Conservation (phyloP, 2,329 filamentous ascomycete genomes). For the Colletotrichum sp. region DNA sequence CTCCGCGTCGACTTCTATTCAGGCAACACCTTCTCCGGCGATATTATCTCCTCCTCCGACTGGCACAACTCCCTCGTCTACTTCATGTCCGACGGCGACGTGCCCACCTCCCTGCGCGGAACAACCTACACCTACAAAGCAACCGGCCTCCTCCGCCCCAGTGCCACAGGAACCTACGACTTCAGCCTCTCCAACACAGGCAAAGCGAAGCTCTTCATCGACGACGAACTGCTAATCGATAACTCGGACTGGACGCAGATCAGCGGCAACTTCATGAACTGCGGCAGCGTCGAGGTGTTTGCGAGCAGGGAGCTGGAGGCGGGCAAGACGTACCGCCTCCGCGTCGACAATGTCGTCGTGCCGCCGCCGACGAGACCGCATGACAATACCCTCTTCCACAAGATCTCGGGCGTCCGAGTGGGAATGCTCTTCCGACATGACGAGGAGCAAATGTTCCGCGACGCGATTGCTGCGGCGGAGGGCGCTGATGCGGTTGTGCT, state of each 20-base stretch:
- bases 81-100: constrained; percentile 26
- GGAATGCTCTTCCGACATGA: neutral
- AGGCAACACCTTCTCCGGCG: constrained; percentile 15
- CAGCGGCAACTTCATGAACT: constrained; percentile 33
- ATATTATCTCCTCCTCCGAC: constrained; percentile 6
- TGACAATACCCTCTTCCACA: constrained; percentile 29
- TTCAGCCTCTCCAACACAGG: constrained; percentile 29
- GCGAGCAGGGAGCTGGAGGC: constrained; percentile 3
- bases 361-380: constrained; percentile 21
- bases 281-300: constrained; percentile 21
- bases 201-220: constrained; percentile 26
- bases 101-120: constrained; percentile 21
- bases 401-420: constrained; percentile 22
- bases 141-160: constrained; percentile 29
- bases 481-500: constrained; percentile 33
- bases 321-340: constrained; percentile 9
- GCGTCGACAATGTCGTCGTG: constrained; percentile 24
- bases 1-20: constrained; percentile 23
- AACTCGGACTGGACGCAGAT: constrained; percentile 50
- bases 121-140: constrained; percentile 31
- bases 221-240: constrained; percentile 48
- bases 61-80: constrained; percentile 24
- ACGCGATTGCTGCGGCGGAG: neutral
- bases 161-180: constrained; percentile 28
- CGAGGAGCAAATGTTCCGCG: constrained; percentile 11